phyloP scores from a whole-genome alignment of 2,329 filamentous ascomycete species.

The Lasiodiplodia sp. region DNA sequence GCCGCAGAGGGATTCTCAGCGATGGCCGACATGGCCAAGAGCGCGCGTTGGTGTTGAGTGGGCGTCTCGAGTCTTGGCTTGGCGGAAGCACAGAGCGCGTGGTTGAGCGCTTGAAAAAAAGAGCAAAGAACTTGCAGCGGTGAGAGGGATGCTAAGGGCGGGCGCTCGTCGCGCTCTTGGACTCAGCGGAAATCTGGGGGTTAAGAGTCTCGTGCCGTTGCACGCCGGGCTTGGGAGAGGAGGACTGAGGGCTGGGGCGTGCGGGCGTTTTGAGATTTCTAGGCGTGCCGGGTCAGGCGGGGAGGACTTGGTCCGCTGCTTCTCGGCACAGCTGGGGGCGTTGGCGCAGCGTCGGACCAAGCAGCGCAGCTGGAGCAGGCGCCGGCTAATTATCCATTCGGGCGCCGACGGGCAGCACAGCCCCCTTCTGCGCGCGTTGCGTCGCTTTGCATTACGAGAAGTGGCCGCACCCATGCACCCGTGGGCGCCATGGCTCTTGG shows the following conservation, averaged over 20 bases:
- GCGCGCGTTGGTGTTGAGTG: conserved; percentile 19
- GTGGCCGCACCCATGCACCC: conserved; percentile 28
- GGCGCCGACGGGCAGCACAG: conserved; percentile 27
- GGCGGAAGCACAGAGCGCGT: conserved; percentile 28
- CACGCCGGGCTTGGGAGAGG: conserved; percentile 28
- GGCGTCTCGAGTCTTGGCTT: conserved; percentile 29
- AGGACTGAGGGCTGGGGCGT: conserved; percentile 27
- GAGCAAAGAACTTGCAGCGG: background rate
- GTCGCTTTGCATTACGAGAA: conserved; percentile 29
- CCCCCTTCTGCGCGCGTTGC: conserved; percentile 29
- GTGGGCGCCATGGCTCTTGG: conserved; percentile 29
- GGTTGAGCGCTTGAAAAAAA: conserved; percentile 8
- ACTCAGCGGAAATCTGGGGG: conserved; percentile 10
- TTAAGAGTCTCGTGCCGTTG: conserved; percentile 26
- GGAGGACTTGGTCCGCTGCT: conserved; percentile 32
- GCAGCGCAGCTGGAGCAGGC: conserved; percentile 23
- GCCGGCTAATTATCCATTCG: conserved; percentile 30
- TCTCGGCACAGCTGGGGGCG: conserved; percentile 25
- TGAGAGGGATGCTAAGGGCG: background rate
- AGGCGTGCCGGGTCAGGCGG: conserved; percentile 30
- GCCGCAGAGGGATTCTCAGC: conserved; percentile 24
- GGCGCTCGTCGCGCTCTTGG: conserved; percentile 20
- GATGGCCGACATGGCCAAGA: conserved; percentile 32
- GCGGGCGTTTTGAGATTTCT: conserved; percentile 31
- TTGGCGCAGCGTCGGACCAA: conserved; percentile 24